Evolutionary conservation across 495 filamentous ascomycete genomes (phyloP).

Genomic region (Sphaerosporella brunnea): DNA sequence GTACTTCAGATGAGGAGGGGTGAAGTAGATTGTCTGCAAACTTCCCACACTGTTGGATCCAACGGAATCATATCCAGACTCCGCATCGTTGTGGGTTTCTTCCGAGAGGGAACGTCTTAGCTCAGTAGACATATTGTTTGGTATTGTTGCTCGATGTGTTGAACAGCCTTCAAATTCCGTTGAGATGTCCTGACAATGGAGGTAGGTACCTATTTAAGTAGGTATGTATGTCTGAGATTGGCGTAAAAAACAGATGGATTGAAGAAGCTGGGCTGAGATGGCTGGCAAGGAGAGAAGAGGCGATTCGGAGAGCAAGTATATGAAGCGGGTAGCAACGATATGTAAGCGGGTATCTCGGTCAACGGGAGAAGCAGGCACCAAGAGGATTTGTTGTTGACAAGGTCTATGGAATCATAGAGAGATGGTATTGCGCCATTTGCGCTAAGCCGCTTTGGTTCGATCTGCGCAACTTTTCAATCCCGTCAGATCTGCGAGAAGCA

Average conservation of each 20-base stretch:
- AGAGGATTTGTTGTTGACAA: not conserved
- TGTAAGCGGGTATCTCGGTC: not conserved
- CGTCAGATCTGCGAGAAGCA: too few species aligned
- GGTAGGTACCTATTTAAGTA: too few species aligned
- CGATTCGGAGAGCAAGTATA: constrained; percentile 3
- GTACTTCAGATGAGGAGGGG: constrained; percentile 70
- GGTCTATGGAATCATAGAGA: not conserved
- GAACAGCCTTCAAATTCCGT: not conserved
- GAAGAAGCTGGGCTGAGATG: not conserved
- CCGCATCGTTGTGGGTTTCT: constrained; percentile 31
- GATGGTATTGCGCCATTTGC: not conserved
- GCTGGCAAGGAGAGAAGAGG: not conserved
- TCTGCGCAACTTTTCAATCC: too few species aligned
- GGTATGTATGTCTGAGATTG: too few species aligned
- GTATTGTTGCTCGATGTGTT: constrained; percentile 9
- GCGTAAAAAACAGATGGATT: constrained; percentile 6
- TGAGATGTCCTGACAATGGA: not conserved
- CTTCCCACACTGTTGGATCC: constrained; percentile 30
- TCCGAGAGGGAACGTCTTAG: constrained; percentile 23
- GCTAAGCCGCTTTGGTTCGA: too few species aligned
- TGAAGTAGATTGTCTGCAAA: constrained; percentile 66
- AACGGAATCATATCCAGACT: constrained; percentile 77
- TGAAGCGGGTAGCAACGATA: not conserved
- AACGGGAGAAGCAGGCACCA: too few species aligned
- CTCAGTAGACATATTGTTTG: constrained; percentile 16